A percentile compares a stretch with the other conserved stretches of the same genome.
Conservation (phyloP, 2,329 filamentous ascomycete species). For the Tympanopsis confertula region DNA sequence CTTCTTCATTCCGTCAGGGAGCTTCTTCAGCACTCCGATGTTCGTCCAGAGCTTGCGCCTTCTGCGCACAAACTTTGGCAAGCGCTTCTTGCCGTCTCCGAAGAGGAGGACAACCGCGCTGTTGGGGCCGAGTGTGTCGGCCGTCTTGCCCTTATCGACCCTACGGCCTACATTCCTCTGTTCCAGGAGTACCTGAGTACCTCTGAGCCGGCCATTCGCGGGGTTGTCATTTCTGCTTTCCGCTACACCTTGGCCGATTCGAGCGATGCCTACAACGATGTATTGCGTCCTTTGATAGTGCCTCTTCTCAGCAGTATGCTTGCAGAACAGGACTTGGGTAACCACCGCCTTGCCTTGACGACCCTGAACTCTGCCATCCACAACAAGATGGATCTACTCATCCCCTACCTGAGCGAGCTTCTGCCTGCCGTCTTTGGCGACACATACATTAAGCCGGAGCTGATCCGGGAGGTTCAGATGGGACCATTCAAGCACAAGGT, state of each 20-base stretch:
- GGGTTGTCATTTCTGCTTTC: constrained; percentile 62
- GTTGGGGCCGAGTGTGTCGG: constrained; percentile 65
- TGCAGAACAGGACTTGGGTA: constrained; percentile 53
- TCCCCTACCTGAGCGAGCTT: constrained; percentile 51
- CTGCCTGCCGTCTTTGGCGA: constrained; percentile 58
- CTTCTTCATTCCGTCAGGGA: constrained; percentile 65
- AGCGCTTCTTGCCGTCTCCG: constrained; percentile 51
- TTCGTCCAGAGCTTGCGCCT: constrained; percentile 49
- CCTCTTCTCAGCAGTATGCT: constrained; percentile 60
- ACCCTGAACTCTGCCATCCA: constrained; percentile 64
- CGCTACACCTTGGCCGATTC: constrained; percentile 63
- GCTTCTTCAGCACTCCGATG: constrained; percentile 54
- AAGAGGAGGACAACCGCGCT: constrained; percentile 64
- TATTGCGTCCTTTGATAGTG: constrained; percentile 50
- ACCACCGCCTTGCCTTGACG: constrained; percentile 58
- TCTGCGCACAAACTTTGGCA: constrained; percentile 55
- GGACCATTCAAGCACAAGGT: constrained; percentile 70
- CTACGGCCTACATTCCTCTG: constrained; percentile 54
- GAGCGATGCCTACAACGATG: constrained; percentile 51
- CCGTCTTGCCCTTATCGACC: constrained; percentile 58
- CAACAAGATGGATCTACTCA: constrained; percentile 59
- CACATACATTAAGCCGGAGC: constrained; percentile 52
- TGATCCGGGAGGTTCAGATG: constrained; percentile 64
- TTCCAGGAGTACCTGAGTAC: constrained; percentile 17
- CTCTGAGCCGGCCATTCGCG: constrained; percentile 36